Evolutionary conservation across 2,329 filamentous ascomycete genomes (phyloP).

Genomic region (Orbilia oligospora): DNA sequence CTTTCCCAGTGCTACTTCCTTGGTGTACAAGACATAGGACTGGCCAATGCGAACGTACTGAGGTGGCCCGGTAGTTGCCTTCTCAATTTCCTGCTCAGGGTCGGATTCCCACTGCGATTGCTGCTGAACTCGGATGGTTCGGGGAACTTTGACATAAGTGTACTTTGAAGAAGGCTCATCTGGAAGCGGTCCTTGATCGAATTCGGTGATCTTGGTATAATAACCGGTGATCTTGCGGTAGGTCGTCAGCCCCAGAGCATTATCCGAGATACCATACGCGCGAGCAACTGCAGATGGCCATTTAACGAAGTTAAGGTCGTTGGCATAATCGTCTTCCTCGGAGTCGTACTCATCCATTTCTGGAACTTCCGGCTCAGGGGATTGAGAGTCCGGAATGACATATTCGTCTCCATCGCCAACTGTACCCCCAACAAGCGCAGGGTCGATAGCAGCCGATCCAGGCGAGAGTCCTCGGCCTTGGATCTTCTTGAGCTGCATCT

Average conservation of each 20-base stretch:
- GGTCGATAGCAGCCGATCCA: constrained; percentile 51
- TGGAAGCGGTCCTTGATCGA: constrained; percentile 53
- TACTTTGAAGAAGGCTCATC: constrained; percentile 59
- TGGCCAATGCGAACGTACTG: constrained; percentile 59
- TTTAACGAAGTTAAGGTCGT: constrained; percentile 60
- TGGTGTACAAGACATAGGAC: constrained; percentile 57
- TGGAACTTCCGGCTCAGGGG: constrained; percentile 50
- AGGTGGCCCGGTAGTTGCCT: constrained; percentile 50
- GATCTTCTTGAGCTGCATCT: constrained; percentile 46
- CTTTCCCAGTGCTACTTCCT: constrained; percentile 56
- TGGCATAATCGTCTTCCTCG: constrained; percentile 56
- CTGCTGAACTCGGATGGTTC: constrained; percentile 55
- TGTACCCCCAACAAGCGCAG: constrained; percentile 47
- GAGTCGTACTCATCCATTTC: constrained; percentile 57
- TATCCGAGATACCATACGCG: constrained; percentile 54
- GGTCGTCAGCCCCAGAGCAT: constrained; percentile 36
- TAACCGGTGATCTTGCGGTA: constrained; percentile 57
- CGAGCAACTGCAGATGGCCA: constrained; percentile 58
- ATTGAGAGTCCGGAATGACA: constrained; percentile 57
- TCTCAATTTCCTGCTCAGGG: constrained; percentile 54
- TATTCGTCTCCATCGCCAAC: constrained; percentile 46
- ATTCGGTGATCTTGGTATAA: constrained; percentile 58
- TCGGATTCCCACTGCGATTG: constrained; percentile 59
- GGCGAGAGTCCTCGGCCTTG: constrained; percentile 41
- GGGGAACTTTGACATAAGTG: constrained; percentile 57